Percentiles rank a stretch among this genome's conserved stretches.
Conservation (phyloP, 2,329 filamentous ascomycete species). For the Albifimbria verrucaria region DNA sequence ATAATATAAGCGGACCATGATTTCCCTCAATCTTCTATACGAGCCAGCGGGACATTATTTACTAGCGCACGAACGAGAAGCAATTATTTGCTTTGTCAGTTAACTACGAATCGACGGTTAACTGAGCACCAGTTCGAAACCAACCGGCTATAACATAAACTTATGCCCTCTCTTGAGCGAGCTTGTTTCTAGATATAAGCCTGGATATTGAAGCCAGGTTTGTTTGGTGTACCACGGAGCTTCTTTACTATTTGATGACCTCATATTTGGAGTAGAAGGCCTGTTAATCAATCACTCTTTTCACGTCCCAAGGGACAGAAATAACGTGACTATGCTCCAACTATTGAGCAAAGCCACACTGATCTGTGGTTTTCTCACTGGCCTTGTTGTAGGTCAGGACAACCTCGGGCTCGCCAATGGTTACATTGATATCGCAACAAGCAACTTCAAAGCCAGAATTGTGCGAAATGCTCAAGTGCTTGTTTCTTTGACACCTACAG, state of each 20-base stretch:
- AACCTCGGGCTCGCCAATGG: conserved; percentile 35
- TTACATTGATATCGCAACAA: conserved; percentile 34
- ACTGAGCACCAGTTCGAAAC: too few species aligned
- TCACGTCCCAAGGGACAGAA: not conserved
- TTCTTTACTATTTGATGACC: too few species aligned
- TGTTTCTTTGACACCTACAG: conserved; percentile 40
- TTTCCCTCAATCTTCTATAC: not conserved
- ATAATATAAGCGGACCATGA: not conserved
- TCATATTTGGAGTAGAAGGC: too few species aligned
- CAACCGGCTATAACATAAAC: too few species aligned
- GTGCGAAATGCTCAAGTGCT: conserved; percentile 45
- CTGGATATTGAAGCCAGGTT: too few species aligned
- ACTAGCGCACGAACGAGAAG: not conserved
- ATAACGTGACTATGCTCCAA: not conserved
- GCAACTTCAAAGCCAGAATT: conserved; percentile 39
- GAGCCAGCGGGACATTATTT: not conserved
- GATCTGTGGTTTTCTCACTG: not conserved
- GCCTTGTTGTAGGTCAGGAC: conserved; percentile 3
- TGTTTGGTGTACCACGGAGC: too few species aligned
- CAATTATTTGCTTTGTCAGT: not conserved
- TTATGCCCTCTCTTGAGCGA: too few species aligned
- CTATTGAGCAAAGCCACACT: not conserved
- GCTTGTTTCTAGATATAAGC: too few species aligned
- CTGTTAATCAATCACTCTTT: too few species aligned
- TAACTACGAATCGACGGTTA: too few species aligned